Conservation (phyloP, 345 rosid species). For the Raphanus raphanistrum region DNA sequence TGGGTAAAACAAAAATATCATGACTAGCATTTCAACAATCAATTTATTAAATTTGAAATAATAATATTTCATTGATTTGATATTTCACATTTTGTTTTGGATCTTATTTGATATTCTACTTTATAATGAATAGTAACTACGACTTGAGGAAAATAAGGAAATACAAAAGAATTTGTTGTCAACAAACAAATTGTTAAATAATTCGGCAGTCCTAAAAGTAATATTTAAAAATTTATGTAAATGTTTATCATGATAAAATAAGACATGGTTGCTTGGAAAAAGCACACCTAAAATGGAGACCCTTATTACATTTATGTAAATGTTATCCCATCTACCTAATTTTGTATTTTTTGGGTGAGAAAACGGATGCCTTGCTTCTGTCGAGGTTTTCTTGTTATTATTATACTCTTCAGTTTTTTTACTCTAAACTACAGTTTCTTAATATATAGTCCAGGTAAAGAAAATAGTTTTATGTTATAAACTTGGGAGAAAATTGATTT, state of each 20-base stretch:
- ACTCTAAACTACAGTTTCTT: background rate
- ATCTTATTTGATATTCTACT: background rate
- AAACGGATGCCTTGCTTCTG: background rate
- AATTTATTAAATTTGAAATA: background rate
- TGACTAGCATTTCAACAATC: background rate
- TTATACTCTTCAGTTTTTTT: background rate
- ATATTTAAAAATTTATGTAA: background rate
- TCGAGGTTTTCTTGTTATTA: background rate
- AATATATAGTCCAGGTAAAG: no score
- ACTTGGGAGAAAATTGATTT: background rate
- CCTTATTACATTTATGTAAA: background rate
- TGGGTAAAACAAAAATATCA: background rate
- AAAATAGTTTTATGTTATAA: background rate
- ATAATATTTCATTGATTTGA: background rate
- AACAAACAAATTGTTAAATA: background rate
- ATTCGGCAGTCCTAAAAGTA: background rate
- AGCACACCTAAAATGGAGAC: slow-evolving; percentile 5
- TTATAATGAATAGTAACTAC: background rate
- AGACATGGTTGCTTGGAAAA: slow-evolving; percentile 10
- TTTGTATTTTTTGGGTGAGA: slow-evolving; percentile 27
- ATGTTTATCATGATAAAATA: background rate
- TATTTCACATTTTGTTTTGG: background rate
- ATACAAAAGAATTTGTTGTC: background rate
- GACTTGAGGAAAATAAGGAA: background rate
- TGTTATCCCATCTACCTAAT: slow-evolving; percentile 17